A percentile compares a stretch with the other conserved stretches of the same genome.
These are phyloP conservation scores for Botryotinia narcissicola DNA, from an alignment of 2,329 filamentous ascomycete species.

Conservation along the genomic window DNA sequence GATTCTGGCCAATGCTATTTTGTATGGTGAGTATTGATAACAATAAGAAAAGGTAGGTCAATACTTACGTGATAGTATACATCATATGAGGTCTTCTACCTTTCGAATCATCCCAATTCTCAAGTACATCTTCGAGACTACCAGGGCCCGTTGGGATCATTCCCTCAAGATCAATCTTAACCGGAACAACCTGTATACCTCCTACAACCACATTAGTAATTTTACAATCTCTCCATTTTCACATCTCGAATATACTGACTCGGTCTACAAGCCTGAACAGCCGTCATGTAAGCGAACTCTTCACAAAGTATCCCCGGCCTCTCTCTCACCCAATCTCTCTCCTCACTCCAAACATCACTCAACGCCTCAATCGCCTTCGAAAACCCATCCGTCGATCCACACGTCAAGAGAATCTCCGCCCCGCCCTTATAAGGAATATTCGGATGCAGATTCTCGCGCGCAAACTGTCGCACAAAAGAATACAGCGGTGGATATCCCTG, in stretches of 20 bases:
- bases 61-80: constrained; percentile 82
- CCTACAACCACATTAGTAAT: constrained; percentile 27
- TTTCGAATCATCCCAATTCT: constrained; percentile 73
- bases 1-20: constrained; percentile 79
- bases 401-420: constrained; percentile 74
- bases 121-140: constrained; percentile 72
- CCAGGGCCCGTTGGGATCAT: constrained; percentile 74
- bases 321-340: constrained; percentile 63
- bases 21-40: constrained; percentile 23
- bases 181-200: constrained; percentile 64
- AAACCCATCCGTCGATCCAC: constrained; percentile 83
- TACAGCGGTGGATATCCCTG: constrained; percentile 77
- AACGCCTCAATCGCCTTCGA: constrained; percentile 74
- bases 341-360: constrained; percentile 70
- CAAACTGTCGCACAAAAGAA: constrained; percentile 76
- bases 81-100: constrained; percentile 79
- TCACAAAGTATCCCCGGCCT: constrained; percentile 79
- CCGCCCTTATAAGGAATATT: constrained; percentile 75
- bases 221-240: too few species aligned
- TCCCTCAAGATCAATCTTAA: constrained; percentile 74
- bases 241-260: neutral
- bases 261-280: constrained; percentile 64
- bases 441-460: constrained; percentile 73
- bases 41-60: constrained; percentile 4
- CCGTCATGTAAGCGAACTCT: constrained; percentile 76